Evolutionary conservation across 2,329 filamentous ascomycete genomes (phyloP).

Genomic region (Capronia coronata): DNA sequence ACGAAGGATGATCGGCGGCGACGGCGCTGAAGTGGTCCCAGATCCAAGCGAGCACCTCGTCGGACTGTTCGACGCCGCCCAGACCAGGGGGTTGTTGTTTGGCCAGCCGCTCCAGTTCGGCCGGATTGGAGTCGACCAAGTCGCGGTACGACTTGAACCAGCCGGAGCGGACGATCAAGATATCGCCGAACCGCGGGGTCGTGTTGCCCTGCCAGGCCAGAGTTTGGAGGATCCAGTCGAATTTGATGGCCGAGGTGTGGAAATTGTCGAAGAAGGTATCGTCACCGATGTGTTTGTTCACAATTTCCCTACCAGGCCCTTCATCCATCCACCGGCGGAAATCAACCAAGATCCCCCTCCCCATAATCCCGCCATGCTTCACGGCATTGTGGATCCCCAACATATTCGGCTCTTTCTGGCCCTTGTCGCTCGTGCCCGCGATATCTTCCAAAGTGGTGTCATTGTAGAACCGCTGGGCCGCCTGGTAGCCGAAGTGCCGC

Average conservation of each 20-base stretch:
- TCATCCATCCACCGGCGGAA: constrained; percentile 38
- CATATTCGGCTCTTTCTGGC: constrained; percentile 20
- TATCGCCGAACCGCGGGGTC: constrained; percentile 28
- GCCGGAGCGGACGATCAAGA: constrained; percentile 30
- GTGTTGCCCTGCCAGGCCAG: constrained; percentile 27
- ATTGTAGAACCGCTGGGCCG: constrained; percentile 27
- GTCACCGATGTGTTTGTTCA: neutral
- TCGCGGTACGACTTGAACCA: constrained; percentile 28
- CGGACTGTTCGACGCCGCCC: constrained; percentile 33
- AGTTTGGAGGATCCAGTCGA: constrained; percentile 27
- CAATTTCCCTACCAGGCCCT: constrained; percentile 28
- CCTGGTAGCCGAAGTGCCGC: constrained; percentile 28
- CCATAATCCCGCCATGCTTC: constrained; percentile 39
- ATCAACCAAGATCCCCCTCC: constrained; percentile 46
- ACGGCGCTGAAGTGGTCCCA: constrained; percentile 36
- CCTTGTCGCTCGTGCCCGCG: constrained; percentile 18
- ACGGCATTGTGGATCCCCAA: constrained; percentile 32
- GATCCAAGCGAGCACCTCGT: constrained; percentile 33
- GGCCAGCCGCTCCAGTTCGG: constrained; percentile 22
- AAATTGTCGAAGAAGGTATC: constrained; percentile 31
- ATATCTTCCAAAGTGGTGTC: constrained; percentile 28
- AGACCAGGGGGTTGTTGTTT: constrained; percentile 19
- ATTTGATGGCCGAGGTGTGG: constrained; percentile 32
- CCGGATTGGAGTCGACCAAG: constrained; percentile 17
- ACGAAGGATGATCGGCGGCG: constrained; percentile 33